These are phyloP conservation scores for Spergularia azorica DNA, from an alignment of 179 eudicot genomes.

Conservation along the genomic window DNA sequence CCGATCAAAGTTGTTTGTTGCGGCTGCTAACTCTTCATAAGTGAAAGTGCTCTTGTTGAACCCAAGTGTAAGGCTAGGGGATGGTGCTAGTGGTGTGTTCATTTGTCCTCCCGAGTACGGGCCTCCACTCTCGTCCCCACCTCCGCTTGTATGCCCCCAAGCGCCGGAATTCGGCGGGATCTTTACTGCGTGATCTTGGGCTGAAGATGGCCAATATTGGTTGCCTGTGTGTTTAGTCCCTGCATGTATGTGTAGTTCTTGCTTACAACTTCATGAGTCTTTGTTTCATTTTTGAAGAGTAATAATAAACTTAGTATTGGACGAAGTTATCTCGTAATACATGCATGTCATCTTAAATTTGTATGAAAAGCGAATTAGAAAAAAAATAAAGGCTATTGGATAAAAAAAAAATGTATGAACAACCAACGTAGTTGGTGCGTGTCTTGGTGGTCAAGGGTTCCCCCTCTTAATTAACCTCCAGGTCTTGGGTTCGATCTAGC, in stretches of 20 bases:
- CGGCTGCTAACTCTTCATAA: conserved; percentile 67
- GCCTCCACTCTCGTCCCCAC: conserved; percentile 31
- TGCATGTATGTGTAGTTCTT: too few species aligned
- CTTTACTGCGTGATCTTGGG: conserved; percentile 43
- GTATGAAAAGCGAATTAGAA: too few species aligned
- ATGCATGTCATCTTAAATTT: too few species aligned
- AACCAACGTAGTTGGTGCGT: too few species aligned
- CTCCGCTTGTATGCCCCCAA: conserved; percentile 30
- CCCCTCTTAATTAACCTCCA: too few species aligned
- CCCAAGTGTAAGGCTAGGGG: conserved; percentile 46
- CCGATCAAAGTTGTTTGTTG: conserved; percentile 69
- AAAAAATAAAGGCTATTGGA: too few species aligned
- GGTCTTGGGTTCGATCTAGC: too few species aligned
- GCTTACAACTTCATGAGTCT: neutral
- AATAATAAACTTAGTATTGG: too few species aligned
- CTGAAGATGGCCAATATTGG: conserved; percentile 35
- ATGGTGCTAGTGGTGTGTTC: conserved; percentile 16
- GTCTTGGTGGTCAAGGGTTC: too few species aligned
- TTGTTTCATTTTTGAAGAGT: too few species aligned
- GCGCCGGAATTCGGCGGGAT: conserved; percentile 40
- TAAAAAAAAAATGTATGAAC: too few species aligned
- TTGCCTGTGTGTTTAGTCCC: conserved; percentile 10
- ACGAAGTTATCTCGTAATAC: too few species aligned
- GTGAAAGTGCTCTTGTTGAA: conserved; percentile 56
- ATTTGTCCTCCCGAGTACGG: conserved; percentile 24